Base-by-base conservation (phyloP, 2,329 filamentous ascomycete genomes). In the Tricladium varicosporioides region DNA sequence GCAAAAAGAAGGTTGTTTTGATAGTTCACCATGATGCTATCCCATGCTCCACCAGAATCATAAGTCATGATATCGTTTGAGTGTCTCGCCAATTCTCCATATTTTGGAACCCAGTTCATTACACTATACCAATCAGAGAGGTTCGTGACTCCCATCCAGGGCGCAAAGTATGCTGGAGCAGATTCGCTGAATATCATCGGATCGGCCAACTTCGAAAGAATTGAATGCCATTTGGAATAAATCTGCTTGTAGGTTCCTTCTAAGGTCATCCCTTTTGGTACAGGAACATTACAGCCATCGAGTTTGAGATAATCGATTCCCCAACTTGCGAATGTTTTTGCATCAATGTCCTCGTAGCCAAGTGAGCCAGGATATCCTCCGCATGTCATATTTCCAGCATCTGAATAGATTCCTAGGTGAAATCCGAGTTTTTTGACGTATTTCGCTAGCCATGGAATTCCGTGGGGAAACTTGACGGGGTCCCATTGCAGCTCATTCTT, bases 271-370 rank as follows among this genome's bases (percentile, higher is more conserved):
- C 9, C 11, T 5, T 18, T 71, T 72, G 13, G 72, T 64, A 48
- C 74, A 68, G 68, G 36, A 40, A 40, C 36, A 40, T 40, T 40
- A 10, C 80, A 84, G 67, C 82, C 82, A 64, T 83, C 81, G 63
- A 80, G 81, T 69, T 82, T 83, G n/a, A 81, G 68, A 55, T 81
- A 84, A 64, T 83, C 81, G 53, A 85, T 74, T 2, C 78, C 80
- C 81, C 81, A 84, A 33, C 75, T 73, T 1, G 79, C 78, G 65
- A 81, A 85, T 0, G 79, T 77, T 51, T 76, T 68, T 2, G 83
- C 84, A 67, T 87, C 84, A 15, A 80, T 70, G 2, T 75, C 69
- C 61, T 87, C 83, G 61, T 79, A 77, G 1, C 79, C 82, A 14
- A 83, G 65, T 54, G 78, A 81, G 1, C 78, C 83, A 14, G 80